Evolutionary conservation across 192 early-diverging fungal species (phyloP), one percentile per base, ranked within the genome.

Genomic region (Diversispora eburnea): DNA sequence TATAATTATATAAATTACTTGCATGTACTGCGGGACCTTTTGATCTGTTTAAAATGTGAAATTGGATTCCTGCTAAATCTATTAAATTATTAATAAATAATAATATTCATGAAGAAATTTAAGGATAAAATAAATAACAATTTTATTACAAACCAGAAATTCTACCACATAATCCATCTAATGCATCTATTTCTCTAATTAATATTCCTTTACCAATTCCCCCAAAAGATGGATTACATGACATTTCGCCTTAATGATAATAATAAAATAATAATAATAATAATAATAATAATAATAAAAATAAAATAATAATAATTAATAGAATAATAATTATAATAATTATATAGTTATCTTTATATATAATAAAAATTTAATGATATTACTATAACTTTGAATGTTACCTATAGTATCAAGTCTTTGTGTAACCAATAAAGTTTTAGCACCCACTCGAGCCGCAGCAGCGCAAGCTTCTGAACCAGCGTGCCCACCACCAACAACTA

Each of bases 141-240:
- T 9, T 19, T 58, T 19, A 17, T n/a, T 19, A 7, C 55, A 73
- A 75, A 81, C 82, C 82, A 13, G 90, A 88, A 72, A 92, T 90
- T 19, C 84, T 81, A 15, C 89, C 90, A 74, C 92, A 94, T n/a
- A 94, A 84, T 54, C 92, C 92, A 75, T 92, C 92, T 79, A 94
- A 76, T 12, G 92, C 92, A 75, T 94, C 92, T 15, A 94, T 84
- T 70, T 94, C 92, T 64, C 86, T 81, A 20, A 94, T 90, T 33
- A 94, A 78, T 15, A 88, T 82, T n/a, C 92, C 92, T 72, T 94
- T 94, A 5, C 92, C 92, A 7, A 94, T 85, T 5, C 92, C 92
- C 51, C 92, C 92, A 82, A 94, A 92, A 0, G 92, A 92, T 39
- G 92, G 92, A 72, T 94, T 94, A 76, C 92, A 94, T 15, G 92